phyloP scores from a whole-genome alignment of 1,284 basidiomycete genomes.

The Marasmius fiardii region DNA sequence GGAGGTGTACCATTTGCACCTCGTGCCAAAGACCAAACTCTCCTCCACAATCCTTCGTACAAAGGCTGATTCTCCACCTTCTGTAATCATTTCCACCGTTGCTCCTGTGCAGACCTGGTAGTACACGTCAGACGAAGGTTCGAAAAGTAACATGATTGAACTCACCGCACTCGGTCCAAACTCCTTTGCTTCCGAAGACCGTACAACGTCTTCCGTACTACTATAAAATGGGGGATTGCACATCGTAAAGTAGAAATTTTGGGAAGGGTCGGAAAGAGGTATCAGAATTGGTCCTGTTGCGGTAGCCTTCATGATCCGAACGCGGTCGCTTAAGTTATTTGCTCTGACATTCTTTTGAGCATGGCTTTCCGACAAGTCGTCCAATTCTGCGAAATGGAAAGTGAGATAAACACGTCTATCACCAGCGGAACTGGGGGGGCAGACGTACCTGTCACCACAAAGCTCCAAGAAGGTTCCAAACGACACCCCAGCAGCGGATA shows the following conservation, averaged over 20 bases:
- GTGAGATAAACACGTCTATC: background rate
- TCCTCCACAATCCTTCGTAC: conserved; percentile 78
- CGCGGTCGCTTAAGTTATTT: conserved; percentile 51
- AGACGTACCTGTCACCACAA: conserved; percentile 69
- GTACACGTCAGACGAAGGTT: background rate
- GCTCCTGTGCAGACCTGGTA: conserved; percentile 78
- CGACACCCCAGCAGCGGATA: conserved; percentile 80
- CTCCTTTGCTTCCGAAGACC: conserved; percentile 61
- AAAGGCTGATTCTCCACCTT: conserved; percentile 83
- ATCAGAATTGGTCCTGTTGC: conserved; percentile 46
- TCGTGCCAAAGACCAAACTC: conserved; percentile 43
- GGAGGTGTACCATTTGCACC: conserved; percentile 85
- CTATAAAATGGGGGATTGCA: conserved; percentile 96
- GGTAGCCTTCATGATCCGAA: conserved; percentile 42
- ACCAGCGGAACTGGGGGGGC: background rate
- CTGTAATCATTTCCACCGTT: conserved; percentile 81
- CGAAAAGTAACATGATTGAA: background rate
- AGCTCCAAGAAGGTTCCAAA: conserved; percentile 50
- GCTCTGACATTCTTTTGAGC: conserved; percentile 52
- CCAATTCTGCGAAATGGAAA: conserved; percentile 57
- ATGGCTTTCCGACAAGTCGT: conserved; percentile 51
- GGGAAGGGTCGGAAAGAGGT: conserved; percentile 31
- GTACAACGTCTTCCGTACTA: conserved; percentile 63
- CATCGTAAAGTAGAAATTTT: conserved; percentile 70
- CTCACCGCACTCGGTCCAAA: conserved; percentile 62